Evolutionary conservation across 495 filamentous ascomycete genomes (phyloP), one percentile per base, ranked within the genome.

Genomic region (Trichoderma orchidacearum): DNA sequence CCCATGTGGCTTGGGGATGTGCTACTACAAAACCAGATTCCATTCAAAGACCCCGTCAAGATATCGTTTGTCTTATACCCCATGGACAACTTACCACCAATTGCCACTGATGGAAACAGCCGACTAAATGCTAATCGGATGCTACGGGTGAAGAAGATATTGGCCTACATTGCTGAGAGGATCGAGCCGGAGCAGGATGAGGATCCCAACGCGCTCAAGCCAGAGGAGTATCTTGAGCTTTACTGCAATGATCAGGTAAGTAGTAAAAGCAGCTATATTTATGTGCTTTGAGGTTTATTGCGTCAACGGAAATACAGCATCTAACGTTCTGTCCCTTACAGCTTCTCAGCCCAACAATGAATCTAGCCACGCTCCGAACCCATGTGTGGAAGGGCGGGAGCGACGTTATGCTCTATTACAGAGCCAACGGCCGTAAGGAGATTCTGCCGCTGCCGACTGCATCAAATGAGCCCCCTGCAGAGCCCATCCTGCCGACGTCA

Each of bases 121-220:
- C 82, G 93, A 29, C 78, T 98, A 57, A 98, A 97, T 66, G 93
- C 93, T 29, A 98, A 97, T 64, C 78, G 93, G 29, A 97, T 98
- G 94, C 78, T 98, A 29, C 80, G 93, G 45, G 87, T 91, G 3
- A 92, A 89, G 73, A 98, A 97, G 75, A 89, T 98, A n/a, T 69
- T 95, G 32, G 83, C 81, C 1, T 98, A 98, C 62, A 84, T 97
- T 6, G 86, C 90, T 1, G 93, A 98, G 67, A 79, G 89, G 52
- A 91, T 98, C 54, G 91, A 96, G 65, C 78, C 84, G 1, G 64
- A 70, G 17, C 71, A 74, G 5, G 69, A 70, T 56, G 71, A 80
- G 30, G 80, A 82, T 54, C 74, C 77, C 9, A 73, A 83, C 29
- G 74, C 75, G 17, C 65, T 92, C 68, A 86, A 82, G 62, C 88